These are phyloP conservation scores for Gynandropsis gynandra DNA, from an alignment of 345 rosid species.

Conservation along the genomic window DNA sequence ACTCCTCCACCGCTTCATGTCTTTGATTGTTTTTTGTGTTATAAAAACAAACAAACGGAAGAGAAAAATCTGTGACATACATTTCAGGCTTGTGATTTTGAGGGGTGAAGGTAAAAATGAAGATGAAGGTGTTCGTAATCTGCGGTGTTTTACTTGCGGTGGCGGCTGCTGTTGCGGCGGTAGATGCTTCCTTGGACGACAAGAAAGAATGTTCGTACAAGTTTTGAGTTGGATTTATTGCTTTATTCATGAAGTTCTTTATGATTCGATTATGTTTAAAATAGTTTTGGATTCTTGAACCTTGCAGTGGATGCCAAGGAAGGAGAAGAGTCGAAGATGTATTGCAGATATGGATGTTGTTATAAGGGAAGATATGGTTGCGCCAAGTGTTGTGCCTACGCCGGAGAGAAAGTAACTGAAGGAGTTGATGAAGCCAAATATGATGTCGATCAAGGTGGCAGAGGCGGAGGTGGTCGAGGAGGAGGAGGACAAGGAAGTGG, in stretches of 20 bases:
- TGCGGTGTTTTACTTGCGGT: conserved; percentile 22
- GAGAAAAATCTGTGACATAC: not conserved
- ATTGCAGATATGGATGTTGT: conserved; percentile 17
- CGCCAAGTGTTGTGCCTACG: conserved; percentile 1
- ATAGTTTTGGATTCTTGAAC: not conserved
- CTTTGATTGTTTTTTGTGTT: not conserved
- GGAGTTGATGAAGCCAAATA: conserved; percentile 22
- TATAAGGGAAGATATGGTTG: too few species aligned
- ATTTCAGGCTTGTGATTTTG: not conserved
- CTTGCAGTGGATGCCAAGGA: conserved; percentile 12
- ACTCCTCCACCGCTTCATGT: conserved; percentile 15
- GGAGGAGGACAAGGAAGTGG: not conserved
- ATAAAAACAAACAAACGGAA: conserved; percentile 10
- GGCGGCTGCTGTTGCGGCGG: conserved; percentile 14
- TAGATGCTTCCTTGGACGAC: conserved; percentile 14
- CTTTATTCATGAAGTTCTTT: not conserved
- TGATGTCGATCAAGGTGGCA: conserved; percentile 6
- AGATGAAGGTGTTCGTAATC: conserved; percentile 17
- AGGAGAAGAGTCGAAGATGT: conserved; percentile 14
- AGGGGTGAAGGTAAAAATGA: conserved; percentile 18
- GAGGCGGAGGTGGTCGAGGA: conserved; percentile 4
- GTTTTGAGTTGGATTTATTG: too few species aligned
- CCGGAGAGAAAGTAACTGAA: conserved; percentile 2
- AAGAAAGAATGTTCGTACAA: conserved; percentile 19
- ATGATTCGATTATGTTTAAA: not conserved